Evolutionary conservation across 1,139 yeast species (phyloP), one percentile per base, ranked within the genome.

Genomic region (Meyerozyma athensensis): DNA sequence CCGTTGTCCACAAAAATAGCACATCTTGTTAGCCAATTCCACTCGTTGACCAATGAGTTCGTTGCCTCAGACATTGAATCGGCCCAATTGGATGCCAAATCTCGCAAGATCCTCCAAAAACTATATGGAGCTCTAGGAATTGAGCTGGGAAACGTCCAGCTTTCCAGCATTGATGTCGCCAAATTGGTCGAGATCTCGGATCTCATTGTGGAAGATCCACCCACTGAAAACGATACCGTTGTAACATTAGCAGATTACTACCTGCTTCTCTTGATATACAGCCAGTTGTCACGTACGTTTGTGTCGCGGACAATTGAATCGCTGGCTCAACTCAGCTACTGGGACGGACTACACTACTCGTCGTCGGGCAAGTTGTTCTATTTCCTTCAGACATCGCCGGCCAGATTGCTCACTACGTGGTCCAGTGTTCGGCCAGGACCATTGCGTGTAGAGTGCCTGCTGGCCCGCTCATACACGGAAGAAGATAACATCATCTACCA

Each of bases 11-110:
- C 14, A 8, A 20, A 17, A 4, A 12, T 33, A 14, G 28, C 24
- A 4, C 22, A 10, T 7, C 37, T 9, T 9, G 14, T 42, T 3
- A 16, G 12, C 17, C 19, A 33, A 28, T 33, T 43, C 21, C 40
- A 44, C 37, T 9, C 24, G 7, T 39, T 43, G 32, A 37, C 43
- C 26, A 38, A 43, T 20, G 32, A 35, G 3, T 44, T 36, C 19
- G 26, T 44, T 5, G 21, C 40, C 4, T 30, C 18, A 13, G 28
- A 35, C 18, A 13, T 28, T 18, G 20, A 17, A 8, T 9, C 20
- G n/a, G 19, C 32, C 12, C 28, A 10, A 12, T 9, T 28, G 12
- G 32, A 28, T 16, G 20, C 32, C 10, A 9, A 10, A 12, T 28
- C 32, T 3, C 20, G n/a, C 12, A 2, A 10, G 14, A 13, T 9